Evolutionary conservation across 148 eudicot species (phyloP), one percentile per base, ranked within the genome.

Genomic region (Arbutus unedo): DNA sequence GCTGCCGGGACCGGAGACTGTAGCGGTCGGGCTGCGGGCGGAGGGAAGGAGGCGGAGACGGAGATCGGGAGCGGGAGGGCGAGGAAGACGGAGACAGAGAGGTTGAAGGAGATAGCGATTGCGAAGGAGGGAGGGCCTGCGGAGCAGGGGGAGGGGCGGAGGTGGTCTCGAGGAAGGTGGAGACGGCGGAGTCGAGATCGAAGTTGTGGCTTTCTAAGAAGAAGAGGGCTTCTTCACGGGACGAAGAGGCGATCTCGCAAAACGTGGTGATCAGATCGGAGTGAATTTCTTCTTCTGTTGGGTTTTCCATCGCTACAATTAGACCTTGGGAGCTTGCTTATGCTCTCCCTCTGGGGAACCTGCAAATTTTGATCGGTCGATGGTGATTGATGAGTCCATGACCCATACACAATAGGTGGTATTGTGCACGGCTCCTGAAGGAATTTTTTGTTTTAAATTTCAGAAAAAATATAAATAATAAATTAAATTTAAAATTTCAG

Each of bases 161-260:
- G 85, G 88, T 60, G 83, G 93, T 87, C 53, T 93, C 97, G 84
- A 91, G 83, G 89, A 89, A 93, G 66, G 97, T 93, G 84, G 94
- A 89, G 84, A 93, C 92, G 83, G 97, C 97, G 78, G 93, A 84
- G 79, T 93, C 97, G 84, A 93, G 90, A 82, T 89, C 91, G 89
- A 88, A 93, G 79, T 88, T 88, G 89, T 93, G 97, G 82, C 90
- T 85, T 83, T 93, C 97, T 23, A 93, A 85, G 90, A 87, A 93
- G 91, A 93, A 93, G 25, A 83, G 86, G 38, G 97, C 97, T 82
- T 91, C 93, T 47, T 86, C 83, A 19, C 68, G 74, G 54, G 94
- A 83, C 38, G 93, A 73, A 47, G 92, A 88, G 0, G 97, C 89
- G 90, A 93, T 90, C 43, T 91, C 92, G 49, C 88, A 82, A 90